A percentile compares a stretch with the other conserved stretches of the same genome.
phyloP scores from a whole-genome alignment of 2,329 filamentous ascomycete species.

The Ascochyta koolunga region DNA sequence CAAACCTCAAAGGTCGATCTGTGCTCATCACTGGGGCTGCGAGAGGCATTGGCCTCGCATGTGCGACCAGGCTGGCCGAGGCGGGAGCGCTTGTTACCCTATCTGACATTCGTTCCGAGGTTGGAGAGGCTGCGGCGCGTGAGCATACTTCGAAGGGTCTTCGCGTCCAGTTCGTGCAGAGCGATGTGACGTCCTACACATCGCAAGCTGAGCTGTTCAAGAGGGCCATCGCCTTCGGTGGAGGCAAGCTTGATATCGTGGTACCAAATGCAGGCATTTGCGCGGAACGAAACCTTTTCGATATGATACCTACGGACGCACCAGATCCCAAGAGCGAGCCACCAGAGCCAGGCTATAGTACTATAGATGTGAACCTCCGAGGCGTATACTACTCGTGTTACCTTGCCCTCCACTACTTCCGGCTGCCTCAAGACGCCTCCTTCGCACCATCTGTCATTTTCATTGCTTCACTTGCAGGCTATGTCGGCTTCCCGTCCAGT shows the following conservation, averaged over 20 bases:
- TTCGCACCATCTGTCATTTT: constrained; percentile 27
- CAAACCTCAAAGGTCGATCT: constrained; percentile 24
- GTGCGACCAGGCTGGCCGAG: constrained; percentile 24
- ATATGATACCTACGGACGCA: constrained; percentile 21
- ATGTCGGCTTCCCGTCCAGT: constrained; percentile 29
- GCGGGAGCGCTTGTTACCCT: constrained; percentile 34
- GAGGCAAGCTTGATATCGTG: constrained; percentile 38
- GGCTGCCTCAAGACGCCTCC: constrained; percentile 23
- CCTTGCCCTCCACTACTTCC: constrained; percentile 36
- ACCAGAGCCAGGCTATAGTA: constrained; percentile 24
- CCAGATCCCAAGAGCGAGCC: constrained; percentile 19
- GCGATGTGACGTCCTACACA: constrained; percentile 39
- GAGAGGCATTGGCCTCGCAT: constrained; percentile 35
- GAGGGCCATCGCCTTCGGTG: constrained; percentile 32
- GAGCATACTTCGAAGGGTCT: constrained; percentile 21
- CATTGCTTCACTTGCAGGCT: constrained; percentile 31
- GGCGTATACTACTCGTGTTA: constrained; percentile 34
- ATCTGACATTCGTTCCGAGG: constrained; percentile 26
- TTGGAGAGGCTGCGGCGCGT: constrained; percentile 15
- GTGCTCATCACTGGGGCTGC: constrained; percentile 37
- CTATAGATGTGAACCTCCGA: constrained; percentile 30
- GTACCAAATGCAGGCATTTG: constrained; percentile 40
- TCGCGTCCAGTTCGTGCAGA: constrained; percentile 37
- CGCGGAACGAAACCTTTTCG: constrained; percentile 29
- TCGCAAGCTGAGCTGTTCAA: constrained; percentile 41